Evolutionary conservation across 768 basidiomycete species (phyloP).

Genomic region (Hydnum rufescens): DNA sequence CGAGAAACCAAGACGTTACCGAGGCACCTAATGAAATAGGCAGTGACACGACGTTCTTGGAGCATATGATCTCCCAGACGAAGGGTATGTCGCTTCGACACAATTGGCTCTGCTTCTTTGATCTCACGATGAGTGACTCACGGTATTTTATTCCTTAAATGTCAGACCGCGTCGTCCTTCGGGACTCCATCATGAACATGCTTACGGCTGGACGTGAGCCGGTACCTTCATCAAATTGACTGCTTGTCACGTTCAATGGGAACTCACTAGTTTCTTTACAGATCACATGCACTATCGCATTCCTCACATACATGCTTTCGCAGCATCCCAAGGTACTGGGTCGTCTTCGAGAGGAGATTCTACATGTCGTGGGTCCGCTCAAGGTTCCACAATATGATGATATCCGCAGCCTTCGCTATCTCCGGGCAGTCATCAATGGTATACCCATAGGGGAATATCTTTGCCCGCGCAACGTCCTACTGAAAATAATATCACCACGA

Average conservation of each 20-base stretch:
- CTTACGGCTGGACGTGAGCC: constrained; percentile 64
- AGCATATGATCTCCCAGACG: constrained; percentile 46
- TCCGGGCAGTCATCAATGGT: constrained; percentile 51
- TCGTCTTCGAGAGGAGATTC: constrained; percentile 32
- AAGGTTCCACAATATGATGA: constrained; percentile 33
- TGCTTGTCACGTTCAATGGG: neutral
- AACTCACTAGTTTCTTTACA: constrained; percentile 7
- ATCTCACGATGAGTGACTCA: too few relatives aligned
- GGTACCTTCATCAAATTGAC: constrained; percentile 20
- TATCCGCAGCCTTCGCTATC: constrained; percentile 36
- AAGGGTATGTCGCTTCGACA: constrained; percentile 25
- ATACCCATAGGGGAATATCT: too few relatives aligned
- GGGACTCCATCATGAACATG: constrained; percentile 61
- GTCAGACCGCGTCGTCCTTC: constrained; percentile 49
- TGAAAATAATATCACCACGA: neutral
- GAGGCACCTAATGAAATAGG: constrained; percentile 19
- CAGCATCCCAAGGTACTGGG: constrained; percentile 28
- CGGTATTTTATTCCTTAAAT: constrained; percentile 7
- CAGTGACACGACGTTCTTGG: constrained; percentile 40
- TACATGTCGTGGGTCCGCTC: constrained; percentile 25
- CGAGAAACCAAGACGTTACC: neutral
- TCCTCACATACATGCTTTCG: constrained; percentile 34
- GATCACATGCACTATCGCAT: constrained; percentile 33
- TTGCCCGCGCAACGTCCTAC: neutral
- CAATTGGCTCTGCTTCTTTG: too few relatives aligned